A percentile compares a stretch with the other conserved stretches of the same genome.
Conservation (phyloP, 306 rosid genomes). For the Rosa rugosa region DNA sequence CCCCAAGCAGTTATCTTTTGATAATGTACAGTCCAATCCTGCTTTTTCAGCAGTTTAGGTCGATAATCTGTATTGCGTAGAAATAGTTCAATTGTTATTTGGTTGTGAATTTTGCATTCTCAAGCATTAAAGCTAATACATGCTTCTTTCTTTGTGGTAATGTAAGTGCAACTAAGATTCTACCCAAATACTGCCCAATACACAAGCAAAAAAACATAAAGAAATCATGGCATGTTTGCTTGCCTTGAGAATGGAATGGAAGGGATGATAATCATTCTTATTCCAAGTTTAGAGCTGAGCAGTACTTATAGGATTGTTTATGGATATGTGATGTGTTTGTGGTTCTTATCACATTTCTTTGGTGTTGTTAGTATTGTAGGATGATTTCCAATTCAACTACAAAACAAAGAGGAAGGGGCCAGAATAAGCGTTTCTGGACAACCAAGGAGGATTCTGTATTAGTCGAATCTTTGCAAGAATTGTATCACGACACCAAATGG, state of each 20-base stretch:
- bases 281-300: background rate
- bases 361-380: conserved; percentile 3
- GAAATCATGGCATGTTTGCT: background rate
- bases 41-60: background rate
- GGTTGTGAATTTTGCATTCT: background rate
- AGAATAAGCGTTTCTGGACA: conserved; percentile 16
- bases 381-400: background rate
- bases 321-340: background rate
- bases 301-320: background rate
- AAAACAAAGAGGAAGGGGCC: conserved; percentile 17
- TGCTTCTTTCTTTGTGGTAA: background rate
- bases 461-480: conserved; percentile 14
- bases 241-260: background rate
- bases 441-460: conserved; percentile 23
- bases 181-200: background rate
- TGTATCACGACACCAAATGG: conserved; percentile 12
- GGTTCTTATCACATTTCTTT: background rate
- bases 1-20: background rate
- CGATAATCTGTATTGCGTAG: background rate
- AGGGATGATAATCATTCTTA: background rate
- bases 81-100: background rate
- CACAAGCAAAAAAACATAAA: background rate
- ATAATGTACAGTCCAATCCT: background rate
- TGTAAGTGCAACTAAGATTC: background rate
- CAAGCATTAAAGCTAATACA: background rate